phyloP scores from a whole-genome alignment of 768 basidiomycete genomes.

The Tricholoma sp. region DNA sequence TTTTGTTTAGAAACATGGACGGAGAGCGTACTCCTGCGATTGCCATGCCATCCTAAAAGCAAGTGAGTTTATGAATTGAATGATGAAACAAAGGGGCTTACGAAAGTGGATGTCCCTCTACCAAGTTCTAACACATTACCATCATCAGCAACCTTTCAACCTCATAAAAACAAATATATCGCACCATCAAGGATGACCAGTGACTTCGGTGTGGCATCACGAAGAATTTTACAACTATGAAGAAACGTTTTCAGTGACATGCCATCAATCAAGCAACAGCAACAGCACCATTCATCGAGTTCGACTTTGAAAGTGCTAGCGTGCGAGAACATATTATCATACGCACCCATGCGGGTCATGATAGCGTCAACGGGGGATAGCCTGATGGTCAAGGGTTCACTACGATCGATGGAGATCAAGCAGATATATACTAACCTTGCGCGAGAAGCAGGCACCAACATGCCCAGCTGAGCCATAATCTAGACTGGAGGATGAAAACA shows the following conservation, averaged over 20 bases:
- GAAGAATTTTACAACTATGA: slow-evolving; percentile 82
- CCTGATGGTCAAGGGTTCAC: slow-evolving; percentile 30
- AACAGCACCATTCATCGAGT: slow-evolving; percentile 83
- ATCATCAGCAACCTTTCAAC: slow-evolving; percentile 5
- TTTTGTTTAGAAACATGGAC: not conserved
- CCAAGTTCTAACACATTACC: slow-evolving; percentile 66
- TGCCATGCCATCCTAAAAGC: slow-evolving; percentile 87
- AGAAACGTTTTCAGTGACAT: not conserved
- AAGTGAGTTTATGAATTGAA: slow-evolving; percentile 3
- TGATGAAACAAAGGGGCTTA: slow-evolving; percentile 24
- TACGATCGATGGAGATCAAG: not conserved
- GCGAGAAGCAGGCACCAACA: slow-evolving; percentile 83
- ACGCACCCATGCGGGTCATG: slow-evolving; percentile 96
- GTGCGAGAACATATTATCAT: slow-evolving; percentile 94
- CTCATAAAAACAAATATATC: slow-evolving; percentile 14
- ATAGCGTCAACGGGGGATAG: slow-evolving; percentile 89
- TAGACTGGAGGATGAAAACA: slow-evolving; percentile 18
- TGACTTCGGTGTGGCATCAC: slow-evolving; percentile 91
- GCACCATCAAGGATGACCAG: slow-evolving; percentile 92
- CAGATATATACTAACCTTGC: slow-evolving; percentile 53
- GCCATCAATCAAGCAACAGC: not conserved
- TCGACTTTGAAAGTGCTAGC: slow-evolving; percentile 98
- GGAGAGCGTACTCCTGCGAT: slow-evolving; percentile 71
- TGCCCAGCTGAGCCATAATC: slow-evolving; percentile 95
- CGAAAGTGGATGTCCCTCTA: slow-evolving; percentile 91